phyloP scores from a whole-genome alignment of 2,329 filamentous ascomycete species.

The Lachnellula arida region DNA sequence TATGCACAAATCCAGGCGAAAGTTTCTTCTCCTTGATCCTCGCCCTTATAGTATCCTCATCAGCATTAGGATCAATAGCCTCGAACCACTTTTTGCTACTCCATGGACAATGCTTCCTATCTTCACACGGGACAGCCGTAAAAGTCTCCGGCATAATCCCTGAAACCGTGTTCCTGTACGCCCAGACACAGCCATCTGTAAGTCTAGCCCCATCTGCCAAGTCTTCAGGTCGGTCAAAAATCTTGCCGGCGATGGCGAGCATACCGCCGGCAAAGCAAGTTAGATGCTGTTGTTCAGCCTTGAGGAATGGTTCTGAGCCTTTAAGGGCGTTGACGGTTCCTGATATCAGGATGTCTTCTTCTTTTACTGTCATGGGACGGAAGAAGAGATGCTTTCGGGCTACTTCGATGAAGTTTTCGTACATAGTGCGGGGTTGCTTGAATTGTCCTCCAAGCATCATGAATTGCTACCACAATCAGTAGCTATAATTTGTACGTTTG shows the following conservation, averaged over 20 bases:
- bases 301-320: slow-evolving; percentile 40
- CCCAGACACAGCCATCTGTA: slow-evolving; percentile 60
- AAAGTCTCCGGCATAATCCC: slow-evolving; percentile 59
- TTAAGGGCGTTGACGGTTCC: slow-evolving; percentile 41
- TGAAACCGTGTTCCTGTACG: slow-evolving; percentile 51
- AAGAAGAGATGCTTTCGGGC: slow-evolving; percentile 44
- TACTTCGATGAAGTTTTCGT: slow-evolving; percentile 41
- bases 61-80: slow-evolving; percentile 16
- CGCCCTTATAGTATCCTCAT: slow-evolving; percentile 10
- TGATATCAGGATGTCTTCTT: slow-evolving; percentile 42
- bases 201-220: slow-evolving; percentile 52
- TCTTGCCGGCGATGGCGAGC: slow-evolving; percentile 61
- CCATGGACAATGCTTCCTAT: slow-evolving; percentile 24
- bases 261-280: slow-evolving; percentile 70
- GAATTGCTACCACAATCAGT: slow-evolving; percentile 30
- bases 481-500: slow-evolving; percentile 39
- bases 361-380: slow-evolving; percentile 38
- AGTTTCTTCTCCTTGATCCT: slow-evolving; percentile 14
- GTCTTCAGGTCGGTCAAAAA: slow-evolving; percentile 52
- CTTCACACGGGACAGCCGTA: slow-evolving; percentile 35
- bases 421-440: slow-evolving; percentile 34
- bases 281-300: slow-evolving; percentile 54
- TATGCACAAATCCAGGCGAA: slow-evolving; percentile 20
- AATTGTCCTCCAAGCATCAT: slow-evolving; percentile 27
- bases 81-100: slow-evolving; percentile 48